Evolutionary conservation across 2,329 filamentous ascomycete species (phyloP).

Genomic region (Anisogramma anomala): DNA sequence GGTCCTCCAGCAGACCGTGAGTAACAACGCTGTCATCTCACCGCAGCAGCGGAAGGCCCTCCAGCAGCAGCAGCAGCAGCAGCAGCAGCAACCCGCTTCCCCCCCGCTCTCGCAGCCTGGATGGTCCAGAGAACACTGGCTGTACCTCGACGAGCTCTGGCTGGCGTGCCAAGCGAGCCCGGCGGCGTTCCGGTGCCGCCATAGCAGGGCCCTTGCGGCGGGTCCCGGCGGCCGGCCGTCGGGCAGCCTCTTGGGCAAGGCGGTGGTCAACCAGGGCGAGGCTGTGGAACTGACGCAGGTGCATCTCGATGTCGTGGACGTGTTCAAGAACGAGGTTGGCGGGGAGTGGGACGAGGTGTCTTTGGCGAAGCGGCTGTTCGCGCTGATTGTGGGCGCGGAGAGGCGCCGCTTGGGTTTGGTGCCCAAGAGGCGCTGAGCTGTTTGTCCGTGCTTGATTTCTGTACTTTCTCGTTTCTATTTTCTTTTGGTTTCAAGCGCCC

Average conservation of each 20-base stretch:
- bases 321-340: conserved; percentile 36
- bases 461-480: conserved; percentile 10
- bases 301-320: conserved; percentile 48
- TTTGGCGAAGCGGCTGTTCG: conserved; percentile 42
- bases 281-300: conserved; percentile 39
- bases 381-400: conserved; percentile 40
- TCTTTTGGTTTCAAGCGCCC: conserved; percentile 7
- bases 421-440: conserved; percentile 10
- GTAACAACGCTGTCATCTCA: not conserved
- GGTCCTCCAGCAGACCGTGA: not conserved
- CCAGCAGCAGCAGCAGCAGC: too few species aligned
- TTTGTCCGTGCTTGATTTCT: too few species aligned
- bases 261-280: conserved; percentile 34
- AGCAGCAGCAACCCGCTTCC: conserved; percentile 2
- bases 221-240: conserved; percentile 17
- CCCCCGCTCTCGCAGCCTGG: conserved; percentile 27
- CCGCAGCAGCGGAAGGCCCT: not conserved
- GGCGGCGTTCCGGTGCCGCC: conserved; percentile 26
- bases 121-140: conserved; percentile 44
- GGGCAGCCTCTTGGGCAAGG: conserved; percentile 34
- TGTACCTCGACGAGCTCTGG: conserved; percentile 39
- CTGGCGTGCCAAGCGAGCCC: conserved; percentile 34
- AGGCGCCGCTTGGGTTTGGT: conserved; percentile 22
- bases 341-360: conserved; percentile 38
- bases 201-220: conserved; percentile 17